A percentile compares a stretch with the other conserved stretches of the same genome.
These are phyloP conservation scores for Basidiobolus meristosporus DNA, from an alignment of 371 early-diverging fungal genomes.

Conservation along the genomic window DNA sequence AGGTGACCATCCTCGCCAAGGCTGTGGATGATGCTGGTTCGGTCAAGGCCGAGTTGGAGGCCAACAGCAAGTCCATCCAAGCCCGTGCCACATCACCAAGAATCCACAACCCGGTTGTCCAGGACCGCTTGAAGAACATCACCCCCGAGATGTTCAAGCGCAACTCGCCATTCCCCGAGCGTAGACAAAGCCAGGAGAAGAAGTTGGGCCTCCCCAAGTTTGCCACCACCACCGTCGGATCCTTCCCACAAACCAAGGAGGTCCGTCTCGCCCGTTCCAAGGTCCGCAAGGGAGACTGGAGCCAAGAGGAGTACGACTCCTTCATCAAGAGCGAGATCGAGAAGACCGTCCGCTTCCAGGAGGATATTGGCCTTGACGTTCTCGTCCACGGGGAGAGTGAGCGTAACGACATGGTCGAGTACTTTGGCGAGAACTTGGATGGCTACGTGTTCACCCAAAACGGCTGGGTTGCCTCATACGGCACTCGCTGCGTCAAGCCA, in stretches of 20 bases:
- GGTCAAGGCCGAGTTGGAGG: slow-evolving; percentile 46
- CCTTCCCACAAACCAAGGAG: slow-evolving; percentile 95
- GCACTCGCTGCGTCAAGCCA: slow-evolving; percentile 88
- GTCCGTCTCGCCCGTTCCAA: slow-evolving; percentile 81
- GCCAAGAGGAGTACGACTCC: slow-evolving; percentile 47
- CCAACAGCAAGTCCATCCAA: slow-evolving; percentile 50
- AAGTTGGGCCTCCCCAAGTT: slow-evolving; percentile 72
- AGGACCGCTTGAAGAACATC: slow-evolving; percentile 48
- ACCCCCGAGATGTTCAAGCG: slow-evolving; percentile 56
- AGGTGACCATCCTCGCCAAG: slow-evolving; percentile 50
- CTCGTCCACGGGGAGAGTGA: slow-evolving; percentile 93
- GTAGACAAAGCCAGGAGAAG: slow-evolving; percentile 53
- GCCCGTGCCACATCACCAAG: slow-evolving; percentile 59
- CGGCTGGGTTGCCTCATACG: slow-evolving; percentile 95
- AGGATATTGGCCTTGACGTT: slow-evolving; percentile 74
- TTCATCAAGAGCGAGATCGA: slow-evolving; percentile 77
- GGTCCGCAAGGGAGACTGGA: slow-evolving; percentile 65
- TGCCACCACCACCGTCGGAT: slow-evolving; percentile 95
- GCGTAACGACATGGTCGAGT: slow-evolving; percentile 92
- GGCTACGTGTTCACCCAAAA: slow-evolving; percentile 85
- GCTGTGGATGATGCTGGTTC: slow-evolving; percentile 36
- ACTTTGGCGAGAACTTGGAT: slow-evolving; percentile 54
- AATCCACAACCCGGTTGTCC: slow-evolving; percentile 66
- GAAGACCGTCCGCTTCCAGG: slow-evolving; percentile 71
- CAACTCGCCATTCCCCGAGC: slow-evolving; percentile 45